These are phyloP conservation scores for Cytospora piceae DNA, from an alignment of 2,329 filamentous ascomycete genomes.

Conservation along the genomic window DNA sequence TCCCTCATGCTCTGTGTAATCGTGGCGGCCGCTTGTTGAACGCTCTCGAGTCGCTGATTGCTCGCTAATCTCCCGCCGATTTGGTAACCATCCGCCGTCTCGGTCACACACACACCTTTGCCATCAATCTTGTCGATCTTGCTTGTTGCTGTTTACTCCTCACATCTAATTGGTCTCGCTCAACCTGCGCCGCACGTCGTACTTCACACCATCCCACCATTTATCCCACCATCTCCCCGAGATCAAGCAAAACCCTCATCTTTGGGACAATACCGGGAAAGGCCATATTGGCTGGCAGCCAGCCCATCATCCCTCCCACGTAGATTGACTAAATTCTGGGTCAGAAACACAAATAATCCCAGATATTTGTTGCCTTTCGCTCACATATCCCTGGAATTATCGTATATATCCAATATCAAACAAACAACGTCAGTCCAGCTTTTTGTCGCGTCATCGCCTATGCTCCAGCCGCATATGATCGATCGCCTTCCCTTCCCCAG, in stretches of 20 bases:
- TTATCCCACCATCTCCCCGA: background rate
- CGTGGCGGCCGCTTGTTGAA: conserved; percentile 19
- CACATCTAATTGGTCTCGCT: background rate
- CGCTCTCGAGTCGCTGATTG: background rate
- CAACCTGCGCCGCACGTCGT: conserved; percentile 15
- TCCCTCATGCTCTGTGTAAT: conserved; percentile 13
- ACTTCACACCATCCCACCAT: conserved; percentile 6
- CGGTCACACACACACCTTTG: conserved; percentile 1
- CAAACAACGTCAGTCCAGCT: conserved; percentile 15
- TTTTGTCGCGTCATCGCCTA: conserved; percentile 7
- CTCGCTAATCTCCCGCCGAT: background rate
- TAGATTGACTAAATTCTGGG: conserved; percentile 9
- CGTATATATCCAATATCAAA: background rate
- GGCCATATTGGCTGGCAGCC: background rate
- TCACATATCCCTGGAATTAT: background rate
- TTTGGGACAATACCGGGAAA: background rate
- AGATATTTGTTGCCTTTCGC: conserved; percentile 1
- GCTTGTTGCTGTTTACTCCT: background rate
- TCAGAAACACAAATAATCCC: conserved; percentile 8
- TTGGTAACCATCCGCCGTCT: background rate
- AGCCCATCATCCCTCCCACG: conserved; percentile 1
- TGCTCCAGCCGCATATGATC: conserved; percentile 17
- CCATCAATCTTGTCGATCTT: background rate
- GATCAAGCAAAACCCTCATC: conserved; percentile 6
- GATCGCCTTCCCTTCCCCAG: conserved; percentile 9